Conservation (phyloP, 2,329 filamentous ascomycete genomes). For the Pezicula neosporulosa region DNA sequence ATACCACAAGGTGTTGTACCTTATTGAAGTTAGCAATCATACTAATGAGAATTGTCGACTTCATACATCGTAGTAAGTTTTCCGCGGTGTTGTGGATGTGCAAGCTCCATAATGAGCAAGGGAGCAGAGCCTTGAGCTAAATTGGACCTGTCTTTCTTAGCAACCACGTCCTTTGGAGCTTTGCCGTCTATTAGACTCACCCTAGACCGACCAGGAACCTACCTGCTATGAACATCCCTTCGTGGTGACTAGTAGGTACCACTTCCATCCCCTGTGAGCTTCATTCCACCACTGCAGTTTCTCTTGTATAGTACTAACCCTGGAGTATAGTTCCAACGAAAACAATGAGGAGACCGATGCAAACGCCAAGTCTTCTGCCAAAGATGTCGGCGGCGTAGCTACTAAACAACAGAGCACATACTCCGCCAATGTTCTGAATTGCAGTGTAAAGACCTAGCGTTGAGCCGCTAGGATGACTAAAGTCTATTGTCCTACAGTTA, state of each 20-base stretch:
- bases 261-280: conserved; percentile 24
- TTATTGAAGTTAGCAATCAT: background rate
- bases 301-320: conserved; percentile 27
- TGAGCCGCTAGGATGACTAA: conserved; percentile 19
- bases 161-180: background rate
- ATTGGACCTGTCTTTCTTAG: background rate
- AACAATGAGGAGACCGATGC: conserved; percentile 38
- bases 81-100: conserved; percentile 41
- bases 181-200: background rate
- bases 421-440: conserved; percentile 40
- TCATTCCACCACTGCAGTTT: conserved; percentile 8
- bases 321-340: conserved; percentile 36
- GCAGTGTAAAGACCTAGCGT: conserved; percentile 35
- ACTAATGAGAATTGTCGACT: conserved; percentile 9
- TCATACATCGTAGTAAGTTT: conserved; percentile 39
- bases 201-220: conserved; percentile 27
- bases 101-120: conserved; percentile 36
- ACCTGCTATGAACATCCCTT: conserved; percentile 36
- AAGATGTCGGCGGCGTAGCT: conserved; percentile 40
- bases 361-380: conserved; percentile 39
- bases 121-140: conserved; percentile 9
- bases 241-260: conserved; percentile 29
- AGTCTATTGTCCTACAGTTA: conserved; percentile 5
- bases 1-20: conserved; percentile 27
- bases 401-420: conserved; percentile 38